Conservation (phyloP, 768 basidiomycete genomes). For the Xanthoconium purpureum region DNA sequence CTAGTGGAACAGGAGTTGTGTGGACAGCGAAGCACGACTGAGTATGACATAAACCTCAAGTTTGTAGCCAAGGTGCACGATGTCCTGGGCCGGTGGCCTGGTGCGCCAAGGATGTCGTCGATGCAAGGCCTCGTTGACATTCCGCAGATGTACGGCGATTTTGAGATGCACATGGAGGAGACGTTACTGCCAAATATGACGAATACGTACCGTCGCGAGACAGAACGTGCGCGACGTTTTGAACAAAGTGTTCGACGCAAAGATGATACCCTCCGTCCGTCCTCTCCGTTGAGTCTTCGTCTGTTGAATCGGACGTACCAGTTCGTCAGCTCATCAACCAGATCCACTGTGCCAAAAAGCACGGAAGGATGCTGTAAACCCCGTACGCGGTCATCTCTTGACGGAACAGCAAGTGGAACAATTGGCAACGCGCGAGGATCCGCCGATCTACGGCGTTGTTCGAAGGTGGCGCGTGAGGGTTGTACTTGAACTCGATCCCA, state of each 20-base stretch:
- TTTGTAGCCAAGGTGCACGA: too few relatives aligned
- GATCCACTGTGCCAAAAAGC: constrained; percentile 81
- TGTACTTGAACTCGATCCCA: constrained; percentile 77
- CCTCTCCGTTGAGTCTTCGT: constrained; percentile 91
- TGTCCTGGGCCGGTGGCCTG: too few relatives aligned
- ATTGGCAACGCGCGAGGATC: constrained; percentile 98
- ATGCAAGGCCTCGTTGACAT: too few relatives aligned
- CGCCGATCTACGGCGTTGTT: constrained; percentile 98
- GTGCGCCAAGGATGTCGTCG: too few relatives aligned
- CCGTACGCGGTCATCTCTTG: constrained; percentile 97
- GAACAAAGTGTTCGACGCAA: constrained; percentile 93
- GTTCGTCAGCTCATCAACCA: constrained; percentile 95
- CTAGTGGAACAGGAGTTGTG: too few relatives aligned
- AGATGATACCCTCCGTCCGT: constrained; percentile 81
- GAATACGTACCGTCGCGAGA: constrained; percentile 83
- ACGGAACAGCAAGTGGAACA: constrained; percentile 85
- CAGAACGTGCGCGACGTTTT: constrained; percentile 93
- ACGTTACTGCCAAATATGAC: too few relatives aligned
- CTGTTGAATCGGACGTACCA: constrained; percentile 99
- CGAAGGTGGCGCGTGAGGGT: constrained; percentile 79
- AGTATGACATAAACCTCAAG: too few relatives aligned
- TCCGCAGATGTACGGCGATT: too few relatives aligned
- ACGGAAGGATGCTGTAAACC: constrained; percentile 96
- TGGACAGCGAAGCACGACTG: too few relatives aligned
- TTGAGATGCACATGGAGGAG: too few relatives aligned